phyloP scores from a whole-genome alignment of 129 eudicot species.

The Chrysanthemum lavandulifolium region DNA sequence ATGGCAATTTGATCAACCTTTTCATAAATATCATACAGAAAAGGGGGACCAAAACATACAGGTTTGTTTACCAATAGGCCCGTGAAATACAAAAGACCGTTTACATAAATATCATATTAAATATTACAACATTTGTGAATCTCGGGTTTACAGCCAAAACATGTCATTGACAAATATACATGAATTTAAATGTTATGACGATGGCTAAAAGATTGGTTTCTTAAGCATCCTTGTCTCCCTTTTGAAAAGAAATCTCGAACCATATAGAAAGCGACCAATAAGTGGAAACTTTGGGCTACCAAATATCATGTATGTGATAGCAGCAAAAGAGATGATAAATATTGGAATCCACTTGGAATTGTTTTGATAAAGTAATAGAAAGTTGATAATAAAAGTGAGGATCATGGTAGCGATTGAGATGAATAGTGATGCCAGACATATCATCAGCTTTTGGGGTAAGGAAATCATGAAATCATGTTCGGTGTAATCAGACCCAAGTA shows the following conservation, averaged over 20 bases:
- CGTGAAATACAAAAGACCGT: too few relatives aligned
- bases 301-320: neutral
- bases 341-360: neutral
- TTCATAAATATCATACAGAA: too few relatives aligned
- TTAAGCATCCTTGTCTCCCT: neutral
- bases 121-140: neutral
- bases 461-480: slow-evolving; percentile 1
- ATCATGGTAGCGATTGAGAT: neutral
- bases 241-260: neutral
- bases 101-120: neutral
- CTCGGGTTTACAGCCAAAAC: neutral
- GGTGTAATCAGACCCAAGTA: neutral
- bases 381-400: slow-evolving; percentile 2
- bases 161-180: neutral
- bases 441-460: slow-evolving; percentile 1
- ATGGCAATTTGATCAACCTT: too few relatives aligned
- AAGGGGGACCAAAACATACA: too few relatives aligned
- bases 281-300: slow-evolving; percentile 2
- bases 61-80: too few relatives aligned
- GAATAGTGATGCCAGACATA: neutral
- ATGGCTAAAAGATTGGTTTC: slow-evolving; percentile 2
- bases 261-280: neutral
- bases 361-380: neutral
- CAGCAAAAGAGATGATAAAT: neutral
- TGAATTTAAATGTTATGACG: neutral